Conservation (phyloP, 2,329 filamentous ascomycete genomes). For the Sporothrix pseudoabietina region DNA sequence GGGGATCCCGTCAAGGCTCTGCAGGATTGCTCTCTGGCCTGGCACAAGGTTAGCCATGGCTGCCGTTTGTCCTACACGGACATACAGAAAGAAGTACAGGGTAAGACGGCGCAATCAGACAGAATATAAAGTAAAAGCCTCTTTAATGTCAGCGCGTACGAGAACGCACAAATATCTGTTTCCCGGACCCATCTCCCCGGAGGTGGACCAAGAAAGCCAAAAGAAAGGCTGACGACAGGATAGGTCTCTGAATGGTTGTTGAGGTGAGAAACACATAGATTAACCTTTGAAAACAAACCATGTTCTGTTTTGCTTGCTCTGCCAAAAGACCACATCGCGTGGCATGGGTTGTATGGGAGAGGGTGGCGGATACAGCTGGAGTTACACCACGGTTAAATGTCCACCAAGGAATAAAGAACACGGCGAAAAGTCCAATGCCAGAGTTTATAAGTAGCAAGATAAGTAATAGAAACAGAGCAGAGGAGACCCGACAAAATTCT, state of each 20-base stretch:
- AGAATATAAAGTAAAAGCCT: neutral
- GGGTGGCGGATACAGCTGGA: neutral
- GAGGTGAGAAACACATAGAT: neutral
- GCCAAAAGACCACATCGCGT: neutral
- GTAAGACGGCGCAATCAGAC: neutral
- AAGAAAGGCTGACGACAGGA: neutral
- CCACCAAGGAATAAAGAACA: neutral
- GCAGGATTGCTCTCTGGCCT: neutral
- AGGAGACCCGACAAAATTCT: neutral
- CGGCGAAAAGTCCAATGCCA: neutral
- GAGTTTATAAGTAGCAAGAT: neutral
- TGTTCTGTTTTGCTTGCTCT: neutral
- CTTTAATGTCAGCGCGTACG: conserved; percentile 5
- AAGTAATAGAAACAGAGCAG: neutral
- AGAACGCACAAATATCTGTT: neutral
- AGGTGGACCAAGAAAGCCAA: neutral
- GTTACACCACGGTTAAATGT: conserved; percentile 11
- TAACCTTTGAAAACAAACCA: neutral
- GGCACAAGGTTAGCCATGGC: neutral
- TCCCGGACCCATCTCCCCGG: neutral
- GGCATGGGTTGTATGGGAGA: neutral
- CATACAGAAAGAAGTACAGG: no score
- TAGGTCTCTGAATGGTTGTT: neutral
- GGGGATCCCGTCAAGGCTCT: neutral
- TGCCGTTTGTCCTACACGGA: neutral